A percentile compares a stretch with the other conserved stretches of the same genome.
Conservation (phyloP, 495 filamentous ascomycete species). For the Aspergillus baeticus region DNA sequence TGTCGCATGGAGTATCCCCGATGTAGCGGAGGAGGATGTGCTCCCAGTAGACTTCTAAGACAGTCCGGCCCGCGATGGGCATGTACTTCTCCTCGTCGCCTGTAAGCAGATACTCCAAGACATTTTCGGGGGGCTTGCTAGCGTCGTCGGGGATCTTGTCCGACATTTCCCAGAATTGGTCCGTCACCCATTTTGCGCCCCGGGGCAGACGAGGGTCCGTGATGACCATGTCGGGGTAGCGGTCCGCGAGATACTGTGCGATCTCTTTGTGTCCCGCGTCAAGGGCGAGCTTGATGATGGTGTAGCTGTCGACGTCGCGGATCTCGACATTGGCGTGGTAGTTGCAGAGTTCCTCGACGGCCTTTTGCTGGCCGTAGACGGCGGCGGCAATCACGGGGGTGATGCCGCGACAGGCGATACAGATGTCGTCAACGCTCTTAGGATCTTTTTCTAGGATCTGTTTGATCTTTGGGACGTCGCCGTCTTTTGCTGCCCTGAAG, state of each 20-base stretch:
- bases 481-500: conserved; percentile 4
- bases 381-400: conserved; percentile 9
- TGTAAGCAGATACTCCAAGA: conserved; percentile 2
- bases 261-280: not conserved
- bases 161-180: conserved; percentile 3
- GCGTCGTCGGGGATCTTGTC: not conserved
- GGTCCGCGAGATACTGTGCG: not conserved
- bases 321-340: not conserved
- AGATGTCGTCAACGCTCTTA: not conserved
- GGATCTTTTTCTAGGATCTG: not conserved
- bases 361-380: not conserved
- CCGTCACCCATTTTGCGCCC: not conserved
- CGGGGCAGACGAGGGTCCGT: not conserved
- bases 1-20: conserved; percentile 7
- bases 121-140: conserved; percentile 2
- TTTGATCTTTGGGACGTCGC: not conserved
- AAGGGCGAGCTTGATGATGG: conserved; percentile 6
- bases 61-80: not conserved
- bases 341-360: not conserved
- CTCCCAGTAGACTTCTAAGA: conserved; percentile 12
- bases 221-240: not conserved
- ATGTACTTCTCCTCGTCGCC: not conserved
- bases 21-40: conserved; percentile 15
- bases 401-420: not conserved
- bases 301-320: conserved; percentile 7